phyloP scores from a whole-genome alignment of 345 rosid species.

The Physaria fendleri region DNA sequence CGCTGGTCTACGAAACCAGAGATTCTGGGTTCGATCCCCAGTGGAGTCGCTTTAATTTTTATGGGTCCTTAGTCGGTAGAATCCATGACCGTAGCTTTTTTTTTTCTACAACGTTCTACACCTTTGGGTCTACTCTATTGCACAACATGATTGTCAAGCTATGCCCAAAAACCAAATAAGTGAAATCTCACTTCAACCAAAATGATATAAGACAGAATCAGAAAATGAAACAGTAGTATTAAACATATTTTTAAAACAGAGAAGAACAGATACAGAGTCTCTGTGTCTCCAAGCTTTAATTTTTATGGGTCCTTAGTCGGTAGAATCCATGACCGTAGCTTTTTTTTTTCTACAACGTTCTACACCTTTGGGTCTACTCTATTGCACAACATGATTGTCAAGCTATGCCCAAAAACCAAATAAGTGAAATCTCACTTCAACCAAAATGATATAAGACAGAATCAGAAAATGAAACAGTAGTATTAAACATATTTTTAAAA shows the following conservation, averaged over 20 bases:
- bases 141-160: neutral
- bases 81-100: neutral
- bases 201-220: neutral
- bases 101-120: neutral
- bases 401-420: neutral
- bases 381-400: neutral
- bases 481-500: neutral
- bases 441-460: neutral
- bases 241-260: neutral
- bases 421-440: neutral
- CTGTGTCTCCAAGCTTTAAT: constrained; percentile 27
- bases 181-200: neutral
- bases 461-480: neutral
- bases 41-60: constrained; percentile 37
- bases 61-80: neutral
- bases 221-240: neutral
- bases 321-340: neutral
- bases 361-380: neutral
- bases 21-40: constrained; percentile 91
- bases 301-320: neutral
- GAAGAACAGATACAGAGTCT: constrained; percentile 14
- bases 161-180: neutral
- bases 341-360: neutral
- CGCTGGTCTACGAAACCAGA: constrained; percentile 94
- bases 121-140: neutral